These are phyloP conservation scores for Globisporangium okanoganense DNA, from an alignment of 352 stramenopile species.

Conservation along the genomic window DNA sequence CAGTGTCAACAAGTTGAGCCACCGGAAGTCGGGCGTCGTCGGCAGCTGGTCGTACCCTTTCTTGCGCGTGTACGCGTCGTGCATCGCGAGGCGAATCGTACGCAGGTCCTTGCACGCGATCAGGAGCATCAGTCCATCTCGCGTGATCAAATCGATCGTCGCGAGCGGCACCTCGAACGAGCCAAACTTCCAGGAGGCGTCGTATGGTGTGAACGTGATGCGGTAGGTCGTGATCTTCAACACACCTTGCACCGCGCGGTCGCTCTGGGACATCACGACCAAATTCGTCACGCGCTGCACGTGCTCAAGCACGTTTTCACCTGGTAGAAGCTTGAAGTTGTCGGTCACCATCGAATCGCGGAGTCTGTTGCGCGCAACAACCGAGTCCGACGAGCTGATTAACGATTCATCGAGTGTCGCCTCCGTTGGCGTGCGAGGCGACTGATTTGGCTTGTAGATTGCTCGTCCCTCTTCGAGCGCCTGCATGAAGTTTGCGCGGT, in stretches of 20 bases:
- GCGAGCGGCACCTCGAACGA: constrained; percentile 82
- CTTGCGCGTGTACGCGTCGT: constrained; percentile 82
- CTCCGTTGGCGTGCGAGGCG: constrained; percentile 19
- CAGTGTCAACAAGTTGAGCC: constrained; percentile 73
- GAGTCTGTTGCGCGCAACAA: constrained; percentile 27
- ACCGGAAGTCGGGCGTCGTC: constrained; percentile 70
- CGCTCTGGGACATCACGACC: constrained; percentile 79
- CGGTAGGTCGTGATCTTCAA: constrained; percentile 83
- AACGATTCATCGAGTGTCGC: constrained; percentile 26
- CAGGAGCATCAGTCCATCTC: constrained; percentile 76
- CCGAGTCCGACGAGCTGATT: constrained; percentile 26
- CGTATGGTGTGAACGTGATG: constrained; percentile 82
- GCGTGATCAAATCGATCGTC: constrained; percentile 72
- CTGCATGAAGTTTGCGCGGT: constrained; percentile 79
- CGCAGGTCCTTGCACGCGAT: constrained; percentile 81
- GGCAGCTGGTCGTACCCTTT: constrained; percentile 77
- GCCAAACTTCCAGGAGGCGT: constrained; percentile 80
- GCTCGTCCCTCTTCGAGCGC: constrained; percentile 80
- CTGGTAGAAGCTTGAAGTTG: constrained; percentile 51
- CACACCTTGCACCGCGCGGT: constrained; percentile 81
- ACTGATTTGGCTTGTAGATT: constrained; percentile 44
- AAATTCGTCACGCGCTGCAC: constrained; percentile 85
- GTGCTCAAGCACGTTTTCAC: constrained; percentile 71
- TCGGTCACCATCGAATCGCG: constrained; percentile 66
- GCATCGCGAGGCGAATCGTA: constrained; percentile 78